phyloP scores from a whole-genome alignment of 2,329 filamentous ascomycete species.

The Byssochlamys sp. region DNA sequence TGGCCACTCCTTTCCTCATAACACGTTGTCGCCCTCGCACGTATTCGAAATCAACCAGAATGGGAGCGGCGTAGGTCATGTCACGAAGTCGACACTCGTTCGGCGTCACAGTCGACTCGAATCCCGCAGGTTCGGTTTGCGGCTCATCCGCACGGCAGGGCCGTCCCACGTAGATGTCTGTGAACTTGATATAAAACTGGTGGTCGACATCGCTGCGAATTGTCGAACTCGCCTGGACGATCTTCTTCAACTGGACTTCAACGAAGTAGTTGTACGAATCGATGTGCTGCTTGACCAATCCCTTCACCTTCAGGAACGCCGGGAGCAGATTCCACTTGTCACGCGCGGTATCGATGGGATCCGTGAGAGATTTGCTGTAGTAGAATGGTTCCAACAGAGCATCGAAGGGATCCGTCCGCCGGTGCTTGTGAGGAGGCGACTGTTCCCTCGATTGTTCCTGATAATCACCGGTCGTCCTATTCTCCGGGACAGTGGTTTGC shows the following conservation, averaged over 20 bases:
- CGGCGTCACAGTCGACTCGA: constrained; percentile 59
- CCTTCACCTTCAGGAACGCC: constrained; percentile 96
- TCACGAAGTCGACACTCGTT: constrained; percentile 95
- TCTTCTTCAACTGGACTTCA: constrained; percentile 92
- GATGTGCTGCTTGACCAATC: constrained; percentile 91
- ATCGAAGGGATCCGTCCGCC: constrained; percentile 42
- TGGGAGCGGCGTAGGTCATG: constrained; percentile 94
- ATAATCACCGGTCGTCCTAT: constrained; percentile 8
- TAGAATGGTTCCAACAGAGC: constrained; percentile 61
- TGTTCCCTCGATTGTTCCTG: constrained; percentile 11
- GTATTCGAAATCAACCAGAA: constrained; percentile 85
- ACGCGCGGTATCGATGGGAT: constrained; percentile 58
- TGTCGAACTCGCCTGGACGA: constrained; percentile 79
- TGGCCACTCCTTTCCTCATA: constrained; percentile 61
- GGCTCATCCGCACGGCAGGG: constrained; percentile 71
- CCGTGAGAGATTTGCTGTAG: constrained; percentile 56
- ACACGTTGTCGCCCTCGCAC: constrained; percentile 70
- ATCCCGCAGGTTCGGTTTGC: constrained; percentile 48
- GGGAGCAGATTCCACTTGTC: constrained; percentile 97
- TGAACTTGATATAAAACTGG: constrained; percentile 83
- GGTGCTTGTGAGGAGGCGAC: constrained; percentile 15
- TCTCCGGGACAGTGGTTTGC: constrained; percentile 9
- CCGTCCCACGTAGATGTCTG: constrained; percentile 75
- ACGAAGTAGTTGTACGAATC: constrained; percentile 99
- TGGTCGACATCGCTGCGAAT: constrained; percentile 88